Base-by-base conservation (phyloP, 75 land plant genomes). In the Adiantum capillusveneris region DNA sequence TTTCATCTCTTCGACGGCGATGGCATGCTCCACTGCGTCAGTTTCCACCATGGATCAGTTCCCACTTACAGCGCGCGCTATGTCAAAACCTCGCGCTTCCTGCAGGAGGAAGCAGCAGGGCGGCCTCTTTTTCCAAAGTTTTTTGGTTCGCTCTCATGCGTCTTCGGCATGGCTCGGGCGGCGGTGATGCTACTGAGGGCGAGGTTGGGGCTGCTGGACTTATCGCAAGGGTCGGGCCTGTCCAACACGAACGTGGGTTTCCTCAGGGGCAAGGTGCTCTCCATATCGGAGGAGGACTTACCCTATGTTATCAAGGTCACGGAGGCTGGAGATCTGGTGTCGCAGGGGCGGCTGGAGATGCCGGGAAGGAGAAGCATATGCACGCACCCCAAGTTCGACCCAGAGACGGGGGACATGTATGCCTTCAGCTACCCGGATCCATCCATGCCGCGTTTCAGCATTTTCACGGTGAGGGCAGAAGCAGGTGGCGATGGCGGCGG, bases 1-100 rank as follows among this genome's bases (percentile, higher is more conserved):
- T 72, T 79, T 76, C 88, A 84, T 44, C 67, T 79, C 46, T 86
- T 89, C 57, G 95, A 89, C 45, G 95, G 95, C 12, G 89, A 88
- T 29, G 94, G 94, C 34, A 88, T 88, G 94, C 75, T 88, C 36
- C 94, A 88, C 71, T 59, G 79, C 52, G 76, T 81, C 14, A 44
- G 14, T 36, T 18, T 64, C 39, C 12, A 12, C n/a, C 50, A 53
- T 28, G 77, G 83, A 25, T 18, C 13, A 0, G 91, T 80, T 29
- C n/a, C n/a, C n/a, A 74, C 61, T 0, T 63, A 81, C 29, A 83
- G 82, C 58, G 78, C 81, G 59, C 80, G 87, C 17, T 90, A 51
- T 67, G 83, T 81, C 44, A 60, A 45, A 27, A 90, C 96, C 0
- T 54, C 73, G 51, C 81, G 77, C 60, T 85, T 59, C 63, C 25